Conservation (phyloP, 2,329 filamentous ascomycete species). For the Alternaria conjuncta region DNA sequence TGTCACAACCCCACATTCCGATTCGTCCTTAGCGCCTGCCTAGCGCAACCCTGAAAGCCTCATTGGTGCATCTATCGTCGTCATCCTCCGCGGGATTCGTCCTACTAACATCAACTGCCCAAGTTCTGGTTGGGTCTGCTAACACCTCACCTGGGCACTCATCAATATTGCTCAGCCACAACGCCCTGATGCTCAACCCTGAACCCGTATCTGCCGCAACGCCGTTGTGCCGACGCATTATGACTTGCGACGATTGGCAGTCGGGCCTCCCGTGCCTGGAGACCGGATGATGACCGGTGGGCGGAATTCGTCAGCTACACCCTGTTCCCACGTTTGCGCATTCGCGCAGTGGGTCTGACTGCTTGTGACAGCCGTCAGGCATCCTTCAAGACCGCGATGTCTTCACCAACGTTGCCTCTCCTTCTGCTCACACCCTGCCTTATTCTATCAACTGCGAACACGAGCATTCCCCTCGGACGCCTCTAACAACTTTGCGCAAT, state of each 20-base stretch:
- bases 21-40: constrained; percentile 5
- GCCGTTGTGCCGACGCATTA: constrained; percentile 5
- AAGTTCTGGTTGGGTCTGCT: neutral
- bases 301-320: constrained; percentile 15
- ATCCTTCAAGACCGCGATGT: constrained; percentile 7
- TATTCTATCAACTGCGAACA: constrained; percentile 1
- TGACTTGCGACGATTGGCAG: constrained; percentile 4
- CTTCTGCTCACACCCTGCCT: neutral
- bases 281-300: constrained; percentile 12
- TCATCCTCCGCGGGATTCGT: neutral
- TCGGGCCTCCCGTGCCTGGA: constrained; percentile 8
- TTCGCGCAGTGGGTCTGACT: constrained; percentile 18
- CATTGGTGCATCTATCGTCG: neutral
- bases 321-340: constrained; percentile 25
- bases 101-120: neutral
- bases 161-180: constrained; percentile 17
- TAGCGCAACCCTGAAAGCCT: neutral
- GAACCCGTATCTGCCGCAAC: neutral
- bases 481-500: constrained; percentile 17
- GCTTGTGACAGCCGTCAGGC: constrained; percentile 19
- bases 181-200: neutral
- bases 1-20: neutral
- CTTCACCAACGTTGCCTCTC: neutral
- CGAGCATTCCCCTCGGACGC: neutral
- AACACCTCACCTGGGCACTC: constrained; percentile 3